Percentiles rank a stretch among this genome's conserved stretches.
Evolutionary conservation across 1,284 basidiomycete genomes (phyloP).

Genomic region (Gymnopus androsaceus): DNA sequence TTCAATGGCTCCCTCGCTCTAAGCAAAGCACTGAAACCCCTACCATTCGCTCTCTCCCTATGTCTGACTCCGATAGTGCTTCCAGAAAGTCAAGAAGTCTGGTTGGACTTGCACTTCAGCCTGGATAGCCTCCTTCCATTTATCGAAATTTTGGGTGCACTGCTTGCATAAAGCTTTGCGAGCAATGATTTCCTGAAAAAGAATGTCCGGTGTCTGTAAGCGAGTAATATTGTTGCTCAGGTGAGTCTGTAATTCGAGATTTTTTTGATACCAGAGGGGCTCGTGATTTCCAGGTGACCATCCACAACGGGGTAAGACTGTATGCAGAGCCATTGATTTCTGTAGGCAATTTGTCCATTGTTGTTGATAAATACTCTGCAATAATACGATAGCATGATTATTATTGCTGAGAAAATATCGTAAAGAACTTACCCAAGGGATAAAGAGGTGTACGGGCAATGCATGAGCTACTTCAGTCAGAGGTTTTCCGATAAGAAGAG

Average conservation of each 20-base stretch:
- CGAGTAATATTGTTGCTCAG: not conserved
- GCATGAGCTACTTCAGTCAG: slow-evolving; percentile 21
- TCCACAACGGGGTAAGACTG: too few species aligned
- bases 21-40: too few species aligned
- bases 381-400: not conserved
- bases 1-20: too few species aligned
- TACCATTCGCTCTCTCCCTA: not conserved
- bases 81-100: slow-evolving; percentile 5
- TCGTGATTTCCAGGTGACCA: too few species aligned
- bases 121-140: slow-evolving; percentile 1
- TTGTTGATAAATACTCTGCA: not conserved
- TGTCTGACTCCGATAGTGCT: too few species aligned
- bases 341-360: not conserved
- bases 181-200: not conserved
- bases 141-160: too few species aligned
- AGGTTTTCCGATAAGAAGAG: slow-evolving; percentile 22
- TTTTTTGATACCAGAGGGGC: too few species aligned
- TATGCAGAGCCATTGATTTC: too few species aligned
- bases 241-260: too few species aligned
- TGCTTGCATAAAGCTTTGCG: not conserved
- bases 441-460: slow-evolving; percentile 24
- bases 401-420: not conserved
- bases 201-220: not conserved
- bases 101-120: not conserved
- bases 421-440: slow-evolving; percentile 24